These are phyloP conservation scores for Metschnikowia continentalis DNA, from an alignment of 805 yeast genomes.

Conservation along the genomic window DNA sequence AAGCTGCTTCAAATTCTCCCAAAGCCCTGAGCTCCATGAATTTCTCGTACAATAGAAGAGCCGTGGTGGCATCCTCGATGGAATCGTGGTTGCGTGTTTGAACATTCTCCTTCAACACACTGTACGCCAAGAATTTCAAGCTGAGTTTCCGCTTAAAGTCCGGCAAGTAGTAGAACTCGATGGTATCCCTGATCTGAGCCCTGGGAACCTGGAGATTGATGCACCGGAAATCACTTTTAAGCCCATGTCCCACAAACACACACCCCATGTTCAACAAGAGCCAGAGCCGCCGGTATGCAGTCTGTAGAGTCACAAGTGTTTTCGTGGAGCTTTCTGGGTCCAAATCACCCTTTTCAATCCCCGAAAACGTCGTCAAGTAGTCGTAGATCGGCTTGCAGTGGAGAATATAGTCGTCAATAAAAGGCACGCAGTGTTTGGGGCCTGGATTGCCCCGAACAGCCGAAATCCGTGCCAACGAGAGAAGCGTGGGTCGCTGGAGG, in stretches of 20 bases:
- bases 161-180: conserved; percentile 69
- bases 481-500: conserved; percentile 67
- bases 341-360: conserved; percentile 90
- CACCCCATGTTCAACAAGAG: conserved; percentile 82
- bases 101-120: conserved; percentile 66
- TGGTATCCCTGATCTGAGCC: conserved; percentile 84
- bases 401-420: conserved; percentile 88
- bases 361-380: conserved; percentile 85
- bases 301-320: conserved; percentile 71
- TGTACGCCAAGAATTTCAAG: conserved; percentile 81
- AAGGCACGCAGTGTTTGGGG: conserved; percentile 63
- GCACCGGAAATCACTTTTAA: conserved; percentile 85
- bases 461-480: conserved; percentile 84
- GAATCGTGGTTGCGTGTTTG: conserved; percentile 96
- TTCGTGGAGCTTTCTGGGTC: conserved; percentile 63
- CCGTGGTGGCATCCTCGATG: conserved; percentile 91
- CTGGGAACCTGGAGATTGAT: conserved; percentile 88
- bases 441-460: conserved; percentile 73
- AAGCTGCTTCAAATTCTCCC: conserved; percentile 57
- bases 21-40: conserved; percentile 57
- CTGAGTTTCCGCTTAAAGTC: conserved; percentile 75
- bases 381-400: conserved; percentile 71
- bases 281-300: conserved; percentile 89
- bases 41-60: conserved; percentile 69
- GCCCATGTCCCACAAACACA: conserved; percentile 92